phyloP scores from a whole-genome alignment of 768 basidiomycete species.

The Calocybe indica region DNA sequence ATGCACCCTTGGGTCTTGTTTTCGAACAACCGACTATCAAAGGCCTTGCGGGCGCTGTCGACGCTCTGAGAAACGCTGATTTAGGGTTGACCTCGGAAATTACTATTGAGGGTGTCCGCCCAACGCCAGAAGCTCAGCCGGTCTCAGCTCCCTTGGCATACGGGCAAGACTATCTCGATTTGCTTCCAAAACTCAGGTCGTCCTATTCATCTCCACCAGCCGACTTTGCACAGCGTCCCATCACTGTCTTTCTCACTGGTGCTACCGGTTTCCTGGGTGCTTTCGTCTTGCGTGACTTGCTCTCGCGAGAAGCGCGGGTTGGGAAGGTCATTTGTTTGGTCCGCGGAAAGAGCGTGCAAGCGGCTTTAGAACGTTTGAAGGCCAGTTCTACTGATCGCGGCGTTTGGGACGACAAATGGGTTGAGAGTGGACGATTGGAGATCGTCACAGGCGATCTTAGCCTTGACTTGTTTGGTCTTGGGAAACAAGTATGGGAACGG shows the following conservation, averaged over 20 bases:
- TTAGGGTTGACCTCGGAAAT: conserved; percentile 7
- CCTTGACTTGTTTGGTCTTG: conserved; percentile 68
- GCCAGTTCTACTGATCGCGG: conserved; percentile 72
- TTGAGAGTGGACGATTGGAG: conserved; percentile 57
- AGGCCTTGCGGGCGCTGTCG: background rate
- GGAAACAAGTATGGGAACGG: conserved; percentile 54
- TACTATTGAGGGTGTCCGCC: background rate
- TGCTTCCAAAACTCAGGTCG: conserved; percentile 51
- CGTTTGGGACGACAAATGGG: conserved; percentile 88
- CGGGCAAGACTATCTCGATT: conserved; percentile 65
- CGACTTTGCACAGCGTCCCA: conserved; percentile 43
- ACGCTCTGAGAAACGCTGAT: conserved; percentile 19
- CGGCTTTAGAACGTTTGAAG: conserved; percentile 63
- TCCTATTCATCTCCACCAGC: conserved; percentile 57
- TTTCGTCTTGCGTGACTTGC: conserved; percentile 80
- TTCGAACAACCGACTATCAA: conserved; percentile 36
- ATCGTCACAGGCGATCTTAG: conserved; percentile 84
- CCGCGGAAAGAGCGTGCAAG: conserved; percentile 56
- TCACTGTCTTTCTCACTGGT: conserved; percentile 92
- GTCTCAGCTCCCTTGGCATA: conserved; percentile 51
- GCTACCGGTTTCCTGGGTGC: conserved; percentile 97
- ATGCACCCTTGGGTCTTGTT: conserved; percentile 86
- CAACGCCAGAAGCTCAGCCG: conserved; percentile 12
- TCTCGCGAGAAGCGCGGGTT: conserved; percentile 55
- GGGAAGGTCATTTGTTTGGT: conserved; percentile 91